Conservation (phyloP, 2,329 filamentous ascomycete species). For the Davidsoniella australis region DNA sequence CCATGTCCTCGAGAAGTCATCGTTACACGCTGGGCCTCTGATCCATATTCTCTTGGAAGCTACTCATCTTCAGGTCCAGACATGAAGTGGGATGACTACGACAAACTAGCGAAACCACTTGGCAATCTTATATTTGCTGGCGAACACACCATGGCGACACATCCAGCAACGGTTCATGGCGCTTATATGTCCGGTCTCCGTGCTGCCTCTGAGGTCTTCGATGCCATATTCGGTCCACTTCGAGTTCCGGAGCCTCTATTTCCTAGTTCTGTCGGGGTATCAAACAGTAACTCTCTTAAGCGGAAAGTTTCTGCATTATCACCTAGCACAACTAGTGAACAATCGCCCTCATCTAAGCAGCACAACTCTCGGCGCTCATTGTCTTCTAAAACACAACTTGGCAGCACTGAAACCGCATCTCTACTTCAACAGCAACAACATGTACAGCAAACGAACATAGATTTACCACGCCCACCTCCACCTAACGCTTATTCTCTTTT, state of each 20-base stretch:
- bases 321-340: too few species aligned
- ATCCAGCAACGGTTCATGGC: slow-evolving; percentile 92
- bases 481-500: slow-evolving; percentile 82
- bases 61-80: slow-evolving; percentile 85
- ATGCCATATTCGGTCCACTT: slow-evolving; percentile 67
- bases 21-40: slow-evolving; percentile 81
- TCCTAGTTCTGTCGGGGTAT: slow-evolving; percentile 22
- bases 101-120: slow-evolving; percentile 68
- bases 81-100: slow-evolving; percentile 76
- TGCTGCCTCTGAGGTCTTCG: slow-evolving; percentile 71
- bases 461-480: slow-evolving; percentile 53
- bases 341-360: slow-evolving; percentile 14
- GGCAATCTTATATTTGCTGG: slow-evolving; percentile 90
- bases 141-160: slow-evolving; percentile 87
- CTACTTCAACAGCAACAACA: slow-evolving; percentile 28
- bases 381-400: not conserved
- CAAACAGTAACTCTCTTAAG: slow-evolving; percentile 25
- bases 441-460: slow-evolving; percentile 46
- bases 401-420: not conserved
- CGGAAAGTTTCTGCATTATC: slow-evolving; percentile 27
- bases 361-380: not conserved
- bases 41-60: slow-evolving; percentile 80
- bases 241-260: slow-evolving; percentile 60
- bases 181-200: slow-evolving; percentile 88
- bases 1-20: slow-evolving; percentile 71